A percentile compares a stretch with the other conserved stretches of the same genome.
Conservation (phyloP, 331 rosid species). For the Saraca asoca region DNA sequence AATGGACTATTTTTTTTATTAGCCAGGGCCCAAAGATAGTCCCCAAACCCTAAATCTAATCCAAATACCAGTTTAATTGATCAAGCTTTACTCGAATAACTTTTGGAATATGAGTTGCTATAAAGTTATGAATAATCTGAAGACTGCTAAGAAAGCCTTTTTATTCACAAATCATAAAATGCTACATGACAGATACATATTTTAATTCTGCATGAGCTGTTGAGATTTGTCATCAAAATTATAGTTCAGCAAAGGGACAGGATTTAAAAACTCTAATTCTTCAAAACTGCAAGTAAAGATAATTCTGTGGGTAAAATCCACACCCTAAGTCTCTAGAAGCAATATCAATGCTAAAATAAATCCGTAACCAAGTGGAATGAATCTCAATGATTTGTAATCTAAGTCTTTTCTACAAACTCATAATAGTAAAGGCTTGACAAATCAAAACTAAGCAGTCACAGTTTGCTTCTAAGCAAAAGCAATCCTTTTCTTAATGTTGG, state of each 20-base stretch:
- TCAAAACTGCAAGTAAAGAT: slow-evolving; percentile 33
- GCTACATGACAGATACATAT: too few relatives aligned
- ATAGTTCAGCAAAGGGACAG: background rate
- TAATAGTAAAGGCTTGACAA: slow-evolving; percentile 17
- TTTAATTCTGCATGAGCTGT: slow-evolving; percentile 35
- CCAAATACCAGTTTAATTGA: too few relatives aligned
- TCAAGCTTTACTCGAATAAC: too few relatives aligned
- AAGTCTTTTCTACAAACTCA: slow-evolving; percentile 10
- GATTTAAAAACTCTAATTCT: slow-evolving; percentile 23
- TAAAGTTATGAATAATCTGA: background rate
- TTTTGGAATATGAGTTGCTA: too few relatives aligned
- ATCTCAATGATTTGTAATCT: slow-evolving; percentile 11
- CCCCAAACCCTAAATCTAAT: too few relatives aligned
- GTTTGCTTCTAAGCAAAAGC: slow-evolving; percentile 50
- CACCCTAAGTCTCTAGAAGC: background rate
- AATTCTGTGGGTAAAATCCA: background rate
- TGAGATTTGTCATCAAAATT: background rate
- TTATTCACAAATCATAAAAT: too few relatives aligned
- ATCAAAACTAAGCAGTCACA: slow-evolving; percentile 34
- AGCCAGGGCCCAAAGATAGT: too few relatives aligned
- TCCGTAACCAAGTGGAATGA: background rate
- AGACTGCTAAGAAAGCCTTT: background rate
- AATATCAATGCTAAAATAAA: background rate
- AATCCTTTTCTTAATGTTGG: slow-evolving; percentile 65
- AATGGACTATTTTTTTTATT: too few relatives aligned